These are phyloP conservation scores for Akanthomyces lecanii DNA, from an alignment of 2,329 filamentous ascomycete species.

Conservation along the genomic window DNA sequence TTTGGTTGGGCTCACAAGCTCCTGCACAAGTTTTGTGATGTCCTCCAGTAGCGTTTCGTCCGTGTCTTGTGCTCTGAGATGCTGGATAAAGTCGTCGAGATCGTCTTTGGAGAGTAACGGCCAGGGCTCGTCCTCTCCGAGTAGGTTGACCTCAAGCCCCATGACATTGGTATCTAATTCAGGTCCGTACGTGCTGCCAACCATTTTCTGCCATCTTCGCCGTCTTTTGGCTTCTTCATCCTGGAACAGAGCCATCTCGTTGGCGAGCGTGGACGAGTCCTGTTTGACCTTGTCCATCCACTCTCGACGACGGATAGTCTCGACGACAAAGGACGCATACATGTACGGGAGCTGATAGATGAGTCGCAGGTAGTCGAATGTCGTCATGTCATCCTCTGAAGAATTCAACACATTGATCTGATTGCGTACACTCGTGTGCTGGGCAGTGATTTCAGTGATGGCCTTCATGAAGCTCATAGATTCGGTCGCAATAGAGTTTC, in stretches of 20 bases:
- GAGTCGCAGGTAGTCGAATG: slow-evolving; percentile 74
- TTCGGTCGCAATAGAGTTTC: slow-evolving; percentile 63
- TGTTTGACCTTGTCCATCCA: slow-evolving; percentile 88
- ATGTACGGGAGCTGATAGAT: slow-evolving; percentile 82
- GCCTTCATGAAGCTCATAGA: slow-evolving; percentile 73
- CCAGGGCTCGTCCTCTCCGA: slow-evolving; percentile 76
- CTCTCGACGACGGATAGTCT: slow-evolving; percentile 79
- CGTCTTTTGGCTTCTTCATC: slow-evolving; percentile 88
- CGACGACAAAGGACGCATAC: slow-evolving; percentile 83
- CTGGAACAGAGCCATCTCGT: slow-evolving; percentile 87
- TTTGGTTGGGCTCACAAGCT: slow-evolving; percentile 76
- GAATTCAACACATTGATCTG: slow-evolving; percentile 69
- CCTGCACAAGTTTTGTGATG: slow-evolving; percentile 69
- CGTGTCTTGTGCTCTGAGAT: slow-evolving; percentile 60
- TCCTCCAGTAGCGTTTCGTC: slow-evolving; percentile 66
- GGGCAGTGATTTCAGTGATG: slow-evolving; percentile 74
- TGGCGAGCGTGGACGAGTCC: slow-evolving; percentile 81
- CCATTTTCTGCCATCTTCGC: slow-evolving; percentile 83
- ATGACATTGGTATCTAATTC: slow-evolving; percentile 64
- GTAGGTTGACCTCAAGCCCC: slow-evolving; percentile 79
- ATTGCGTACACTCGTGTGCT: slow-evolving; percentile 66
- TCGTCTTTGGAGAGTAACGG: slow-evolving; percentile 72
- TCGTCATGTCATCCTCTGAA: slow-evolving; percentile 70
- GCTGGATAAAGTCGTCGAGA: slow-evolving; percentile 67
- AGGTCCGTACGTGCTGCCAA: slow-evolving; percentile 71